These are phyloP conservation scores for Datura wrightii DNA, from an alignment of 257 asterid species.

Conservation along the genomic window DNA sequence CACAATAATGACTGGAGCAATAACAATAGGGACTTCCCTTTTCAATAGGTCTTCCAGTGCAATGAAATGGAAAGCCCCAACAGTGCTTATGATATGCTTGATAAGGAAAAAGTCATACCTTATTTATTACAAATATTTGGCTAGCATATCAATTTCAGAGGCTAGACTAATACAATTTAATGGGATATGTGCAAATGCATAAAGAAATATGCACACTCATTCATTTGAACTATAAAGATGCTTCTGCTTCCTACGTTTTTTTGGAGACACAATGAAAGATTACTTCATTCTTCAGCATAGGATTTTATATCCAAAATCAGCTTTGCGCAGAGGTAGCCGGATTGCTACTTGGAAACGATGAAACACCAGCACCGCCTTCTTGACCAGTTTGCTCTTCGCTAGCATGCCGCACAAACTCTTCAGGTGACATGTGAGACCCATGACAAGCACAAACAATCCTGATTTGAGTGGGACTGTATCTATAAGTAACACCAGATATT, in stretches of 20 bases:
- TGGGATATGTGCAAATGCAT: constrained; percentile 20
- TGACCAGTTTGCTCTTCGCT: constrained; percentile 56
- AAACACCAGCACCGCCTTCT: constrained; percentile 56
- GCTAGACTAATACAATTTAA: not conserved
- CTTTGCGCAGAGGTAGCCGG: constrained; percentile 80
- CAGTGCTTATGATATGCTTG: constrained; percentile 2
- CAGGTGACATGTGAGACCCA: constrained; percentile 92
- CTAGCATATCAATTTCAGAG: not conserved
- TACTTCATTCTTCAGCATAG: not conserved
- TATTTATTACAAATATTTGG: constrained; percentile 19
- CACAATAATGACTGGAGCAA: not conserved
- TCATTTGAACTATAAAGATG: not conserved
- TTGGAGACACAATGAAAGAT: not conserved
- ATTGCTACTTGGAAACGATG: constrained; percentile 60
- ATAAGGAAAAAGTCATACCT: not conserved
- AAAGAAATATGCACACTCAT: not conserved
- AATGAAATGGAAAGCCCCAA: not conserved
- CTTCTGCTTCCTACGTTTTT: not conserved
- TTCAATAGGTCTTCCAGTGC: not conserved
- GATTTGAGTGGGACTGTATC: constrained; percentile 81
- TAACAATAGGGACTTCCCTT: not conserved
- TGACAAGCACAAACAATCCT: constrained; percentile 94
- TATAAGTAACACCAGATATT: constrained; percentile 93
- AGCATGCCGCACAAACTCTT: constrained; percentile 82
- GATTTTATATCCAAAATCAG: constrained; percentile 45